Percentiles rank a stretch among this genome's conserved stretches.
These are phyloP conservation scores for Penicillium egyptiacum DNA, from an alignment of 495 filamentous ascomycete species.

Conservation along the genomic window DNA sequence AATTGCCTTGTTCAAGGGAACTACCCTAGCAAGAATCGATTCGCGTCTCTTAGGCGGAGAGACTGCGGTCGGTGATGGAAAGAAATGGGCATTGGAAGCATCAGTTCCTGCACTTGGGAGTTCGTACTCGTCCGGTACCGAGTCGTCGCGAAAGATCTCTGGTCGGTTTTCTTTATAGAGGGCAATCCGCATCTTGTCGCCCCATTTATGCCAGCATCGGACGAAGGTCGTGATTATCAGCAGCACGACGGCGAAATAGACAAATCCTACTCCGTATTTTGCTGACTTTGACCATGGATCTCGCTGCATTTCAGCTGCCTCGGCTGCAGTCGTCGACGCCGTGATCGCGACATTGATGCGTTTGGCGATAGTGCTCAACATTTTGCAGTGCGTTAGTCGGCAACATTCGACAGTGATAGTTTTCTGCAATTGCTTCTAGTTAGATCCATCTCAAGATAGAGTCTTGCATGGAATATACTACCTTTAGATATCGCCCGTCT, in stretches of 20 bases:
- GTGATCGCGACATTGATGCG: slow-evolving; percentile 72
- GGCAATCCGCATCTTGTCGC: slow-evolving; percentile 82
- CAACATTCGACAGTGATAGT: neutral
- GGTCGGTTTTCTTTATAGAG: slow-evolving; percentile 72
- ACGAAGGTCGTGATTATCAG: slow-evolving; percentile 61
- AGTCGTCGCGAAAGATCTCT: slow-evolving; percentile 51
- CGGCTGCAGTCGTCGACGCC: slow-evolving; percentile 64
- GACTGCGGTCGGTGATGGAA: slow-evolving; percentile 56
- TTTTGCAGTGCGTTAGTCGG: slow-evolving; percentile 1
- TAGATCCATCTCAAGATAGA: neutral
- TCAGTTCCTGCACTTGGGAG: slow-evolving; percentile 68
- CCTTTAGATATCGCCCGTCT: slow-evolving; percentile 5
- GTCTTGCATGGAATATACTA: neutral
- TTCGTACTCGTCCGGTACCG: slow-evolving; percentile 65
- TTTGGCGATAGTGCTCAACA: slow-evolving; percentile 46
- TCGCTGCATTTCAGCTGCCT: slow-evolving; percentile 69
- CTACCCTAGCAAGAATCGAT: slow-evolving; percentile 65
- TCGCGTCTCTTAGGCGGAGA: slow-evolving; percentile 55
- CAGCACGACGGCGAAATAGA: slow-evolving; percentile 77
- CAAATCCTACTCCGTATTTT: slow-evolving; percentile 85
- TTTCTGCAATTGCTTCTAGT: neutral
- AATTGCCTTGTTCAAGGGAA: slow-evolving; percentile 69
- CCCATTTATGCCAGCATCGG: slow-evolving; percentile 79
- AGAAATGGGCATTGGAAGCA: slow-evolving; percentile 67
- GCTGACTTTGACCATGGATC: slow-evolving; percentile 80